Evolutionary conservation across 352 stramenopile species (phyloP).

Genomic region (Pythium graminicola): DNA sequence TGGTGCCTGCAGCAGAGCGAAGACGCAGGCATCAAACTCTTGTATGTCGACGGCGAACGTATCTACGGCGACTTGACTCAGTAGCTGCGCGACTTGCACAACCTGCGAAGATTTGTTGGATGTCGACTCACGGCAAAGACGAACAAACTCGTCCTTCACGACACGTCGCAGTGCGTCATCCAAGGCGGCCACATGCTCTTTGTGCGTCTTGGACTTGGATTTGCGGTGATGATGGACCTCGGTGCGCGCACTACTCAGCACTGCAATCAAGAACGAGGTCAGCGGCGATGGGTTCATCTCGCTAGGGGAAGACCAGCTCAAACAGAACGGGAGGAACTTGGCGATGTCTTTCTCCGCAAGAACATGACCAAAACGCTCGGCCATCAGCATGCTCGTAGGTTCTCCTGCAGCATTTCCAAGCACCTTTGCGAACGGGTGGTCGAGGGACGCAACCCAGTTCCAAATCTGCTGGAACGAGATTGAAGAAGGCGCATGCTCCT

Average conservation of each 20-base stretch:
- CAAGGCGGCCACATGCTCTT: constrained; percentile 34
- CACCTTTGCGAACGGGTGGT: constrained; percentile 44
- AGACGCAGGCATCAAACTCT: constrained; percentile 59
- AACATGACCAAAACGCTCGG: constrained; percentile 34
- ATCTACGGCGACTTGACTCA: constrained; percentile 37
- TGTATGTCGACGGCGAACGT: constrained; percentile 37
- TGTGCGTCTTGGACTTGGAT: constrained; percentile 31
- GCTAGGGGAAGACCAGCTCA: constrained; percentile 51
- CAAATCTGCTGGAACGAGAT: constrained; percentile 32
- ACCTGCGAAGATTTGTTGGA: constrained; percentile 1
- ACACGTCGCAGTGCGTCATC: constrained; percentile 50
- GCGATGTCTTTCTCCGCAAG: constrained; percentile 31
- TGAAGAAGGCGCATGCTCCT: constrained; percentile 5
- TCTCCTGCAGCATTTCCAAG: constrained; percentile 2
- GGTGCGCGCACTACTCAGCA: constrained; percentile 42
- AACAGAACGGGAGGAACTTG: constrained; percentile 47
- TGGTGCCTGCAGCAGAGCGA: constrained; percentile 56
- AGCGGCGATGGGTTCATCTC: constrained; percentile 40
- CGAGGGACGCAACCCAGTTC: constrained; percentile 38
- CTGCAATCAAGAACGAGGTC: constrained; percentile 52
- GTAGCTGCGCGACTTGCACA: constrained; percentile 38
- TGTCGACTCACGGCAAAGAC: constrained; percentile 36
- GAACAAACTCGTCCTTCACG: constrained; percentile 60
- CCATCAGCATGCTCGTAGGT: constrained; percentile 23
- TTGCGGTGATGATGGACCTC: constrained; percentile 26